phyloP scores from a whole-genome alignment of 2,329 filamentous ascomycete species.

The Kalmusia sp. region DNA sequence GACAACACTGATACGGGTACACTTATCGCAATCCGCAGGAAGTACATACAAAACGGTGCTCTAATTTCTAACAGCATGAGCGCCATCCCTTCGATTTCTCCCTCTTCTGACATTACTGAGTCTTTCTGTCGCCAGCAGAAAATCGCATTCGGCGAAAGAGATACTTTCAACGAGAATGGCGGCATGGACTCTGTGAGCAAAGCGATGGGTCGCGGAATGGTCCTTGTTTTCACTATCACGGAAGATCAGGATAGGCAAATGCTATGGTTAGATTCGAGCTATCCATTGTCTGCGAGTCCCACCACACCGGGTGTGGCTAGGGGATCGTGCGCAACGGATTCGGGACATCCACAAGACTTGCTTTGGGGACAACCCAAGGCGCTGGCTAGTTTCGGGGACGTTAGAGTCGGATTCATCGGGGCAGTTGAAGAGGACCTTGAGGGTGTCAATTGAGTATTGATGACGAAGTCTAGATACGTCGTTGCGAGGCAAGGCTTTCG shows the following conservation, averaged over 20 bases:
- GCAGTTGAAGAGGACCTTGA: neutral
- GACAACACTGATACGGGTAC: constrained; percentile 7
- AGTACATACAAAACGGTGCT: constrained; percentile 16
- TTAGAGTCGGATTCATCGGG: neutral
- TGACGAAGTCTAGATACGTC: too few species aligned
- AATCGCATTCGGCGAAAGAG: constrained; percentile 58
- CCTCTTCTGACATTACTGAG: neutral
- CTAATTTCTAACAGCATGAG: neutral
- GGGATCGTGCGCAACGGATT: constrained; percentile 17
- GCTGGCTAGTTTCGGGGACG: neutral
- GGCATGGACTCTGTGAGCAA: constrained; percentile 21
- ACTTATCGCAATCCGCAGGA: constrained; percentile 11
- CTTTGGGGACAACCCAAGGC: neutral
- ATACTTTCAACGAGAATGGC: constrained; percentile 60
- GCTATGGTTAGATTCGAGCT: constrained; percentile 73
- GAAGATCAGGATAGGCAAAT: constrained; percentile 70
- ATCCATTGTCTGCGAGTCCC: constrained; percentile 51
- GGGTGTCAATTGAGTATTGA: too few species aligned
- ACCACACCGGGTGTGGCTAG: constrained; percentile 16
- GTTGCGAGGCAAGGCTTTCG: too few species aligned
- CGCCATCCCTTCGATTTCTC: neutral
- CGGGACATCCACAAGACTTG: constrained; percentile 6
- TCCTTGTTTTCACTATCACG: constrained; percentile 65
- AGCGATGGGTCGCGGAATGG: constrained; percentile 56
- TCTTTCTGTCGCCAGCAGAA: constrained; percentile 62